These are phyloP conservation scores for Aspergillus pseudotamarii DNA, from an alignment of 2,329 filamentous ascomycete species.

Conservation along the genomic window DNA sequence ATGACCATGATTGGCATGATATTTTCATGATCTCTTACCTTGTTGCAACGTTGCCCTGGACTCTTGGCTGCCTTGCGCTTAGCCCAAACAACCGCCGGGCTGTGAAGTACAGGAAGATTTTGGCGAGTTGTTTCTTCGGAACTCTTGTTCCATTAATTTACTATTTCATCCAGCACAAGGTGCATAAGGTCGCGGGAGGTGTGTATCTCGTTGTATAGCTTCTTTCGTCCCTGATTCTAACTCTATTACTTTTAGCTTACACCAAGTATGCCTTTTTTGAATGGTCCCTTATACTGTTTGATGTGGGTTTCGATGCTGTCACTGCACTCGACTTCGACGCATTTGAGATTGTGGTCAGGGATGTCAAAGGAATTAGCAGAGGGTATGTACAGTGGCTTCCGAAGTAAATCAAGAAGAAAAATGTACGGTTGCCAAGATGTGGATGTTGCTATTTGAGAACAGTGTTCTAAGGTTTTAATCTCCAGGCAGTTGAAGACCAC, in stretches of 20 bases:
- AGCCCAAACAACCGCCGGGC: slow-evolving; percentile 83
- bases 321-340: slow-evolving; percentile 88
- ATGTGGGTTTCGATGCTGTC: slow-evolving; percentile 94
- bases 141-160: slow-evolving; percentile 89
- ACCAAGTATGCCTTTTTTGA: slow-evolving; percentile 98
- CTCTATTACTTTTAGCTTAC: slow-evolving; percentile 67
- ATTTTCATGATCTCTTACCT: slow-evolving; percentile 99
- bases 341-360: slow-evolving; percentile 84
- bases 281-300: slow-evolving; percentile 91
- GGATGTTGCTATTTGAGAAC: slow-evolving; percentile 41
- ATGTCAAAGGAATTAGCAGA: slow-evolving; percentile 88
- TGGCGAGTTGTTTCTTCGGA: slow-evolving; percentile 84
- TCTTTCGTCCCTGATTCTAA: slow-evolving; percentile 5
- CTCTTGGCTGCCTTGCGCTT: slow-evolving; percentile 81
- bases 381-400: slow-evolving; percentile 99
- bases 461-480: slow-evolving; percentile 37
- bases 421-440: slow-evolving; percentile 51
- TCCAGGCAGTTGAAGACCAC: slow-evolving; percentile 54
- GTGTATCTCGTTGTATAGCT: slow-evolving; percentile 36
- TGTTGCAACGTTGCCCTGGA: slow-evolving; percentile 93
- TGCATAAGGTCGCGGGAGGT: slow-evolving; percentile 93
- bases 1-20: slow-evolving; percentile 98
- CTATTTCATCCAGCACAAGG: slow-evolving; percentile 98
- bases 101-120: slow-evolving; percentile 83
- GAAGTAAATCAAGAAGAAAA: slow-evolving; percentile 64